Percentiles rank a stretch among this genome's conserved stretches.
Conservation (phyloP, 768 basidiomycete species). For the Tricholoma saponaceum region DNA sequence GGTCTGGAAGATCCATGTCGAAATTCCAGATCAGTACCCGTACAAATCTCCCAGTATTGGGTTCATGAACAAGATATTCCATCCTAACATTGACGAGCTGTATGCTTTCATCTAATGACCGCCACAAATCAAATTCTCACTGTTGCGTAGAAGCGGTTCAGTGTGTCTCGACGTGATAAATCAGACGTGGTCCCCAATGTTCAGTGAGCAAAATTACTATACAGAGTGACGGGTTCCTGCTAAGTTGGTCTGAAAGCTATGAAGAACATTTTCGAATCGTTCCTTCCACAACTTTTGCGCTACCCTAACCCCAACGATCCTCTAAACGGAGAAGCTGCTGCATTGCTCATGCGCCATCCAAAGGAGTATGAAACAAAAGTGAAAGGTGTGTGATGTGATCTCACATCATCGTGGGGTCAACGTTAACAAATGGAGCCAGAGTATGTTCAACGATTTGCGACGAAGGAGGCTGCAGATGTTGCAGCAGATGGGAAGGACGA, state of each 20-base stretch:
- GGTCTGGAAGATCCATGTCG: constrained; percentile 99
- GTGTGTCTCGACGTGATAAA: constrained; percentile 99
- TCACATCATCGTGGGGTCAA: not conserved
- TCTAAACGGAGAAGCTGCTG: constrained; percentile 96
- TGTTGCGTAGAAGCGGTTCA: constrained; percentile 75
- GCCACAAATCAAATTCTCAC: constrained; percentile 7
- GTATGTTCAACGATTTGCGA: constrained; percentile 94
- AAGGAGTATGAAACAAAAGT: constrained; percentile 95
- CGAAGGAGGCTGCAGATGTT: constrained; percentile 83
- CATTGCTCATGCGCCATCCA: constrained; percentile 94
- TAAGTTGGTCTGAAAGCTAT: constrained; percentile 57
- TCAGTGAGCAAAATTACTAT: constrained; percentile 57
- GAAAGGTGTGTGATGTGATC: constrained; percentile 55
- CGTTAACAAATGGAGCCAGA: constrained; percentile 49
- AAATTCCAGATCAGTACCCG: constrained; percentile 96
- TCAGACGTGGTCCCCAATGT: constrained; percentile 99
- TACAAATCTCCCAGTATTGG: constrained; percentile 99
- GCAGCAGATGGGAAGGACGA: constrained; percentile 57
- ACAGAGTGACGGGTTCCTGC: not conserved
- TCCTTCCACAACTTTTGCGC: constrained; percentile 92
- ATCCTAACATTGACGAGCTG: constrained; percentile 99
- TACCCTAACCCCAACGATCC: constrained; percentile 99
- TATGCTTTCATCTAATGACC: constrained; percentile 39
- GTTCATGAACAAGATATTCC: constrained; percentile 99
- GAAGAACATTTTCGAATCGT: constrained; percentile 99